Base-by-base conservation (phyloP, 352 stramenopile genomes). In the Pythium rhizo-oryzae region DNA sequence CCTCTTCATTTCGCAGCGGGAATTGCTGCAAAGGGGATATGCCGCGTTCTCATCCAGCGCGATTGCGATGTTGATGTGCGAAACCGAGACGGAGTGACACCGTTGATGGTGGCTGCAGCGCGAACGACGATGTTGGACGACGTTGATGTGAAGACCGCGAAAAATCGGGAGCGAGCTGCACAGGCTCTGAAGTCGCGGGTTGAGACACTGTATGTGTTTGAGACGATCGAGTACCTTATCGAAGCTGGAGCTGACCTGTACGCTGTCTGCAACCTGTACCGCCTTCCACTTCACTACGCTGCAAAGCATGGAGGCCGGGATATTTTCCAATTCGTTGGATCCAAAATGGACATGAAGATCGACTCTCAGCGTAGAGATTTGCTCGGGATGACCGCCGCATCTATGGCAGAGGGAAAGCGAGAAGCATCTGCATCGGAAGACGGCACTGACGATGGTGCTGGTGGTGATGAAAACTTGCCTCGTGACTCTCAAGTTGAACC, bases 61-160 rank as follows among this genome's bases (percentile, higher is more conserved):
- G 85, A 88, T 37, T 84, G 80, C 37, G 69, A 82, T 63, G 75
- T 94, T 21, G 80, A 96, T 66, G 80, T 83, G 51, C 82, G 85
- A 18, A 94, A 86, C 50, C 82, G 72, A 30, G 69, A 89, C 57
- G 86, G 85, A 1, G 57, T 90, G 61, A 96, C 89, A 12, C 86
- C 89, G 12, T 60, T 96, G 56, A 94, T 96, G 65, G 92, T 96
- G 75, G 76, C 91, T 15, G 86, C 82, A n/a, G 87, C 64, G 21
- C 65, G 49, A 61, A 60, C 50, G 19, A 59, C 59, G 3, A 23
- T 62, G 15, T 44, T 54, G 67, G 33, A 75, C 39, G 15, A 77
- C 77, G 65, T 47, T 21, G 39, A 49, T 18, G 33, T 18, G 25
- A 62, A 33, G 21, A 50, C 15, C 21, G 21, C n/a, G 8, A 67